A percentile compares a stretch with the other conserved stretches of the same genome.
These are phyloP conservation scores for Dissoconium aciculare DNA, from an alignment of 2,329 filamentous ascomycete genomes.

Conservation along the genomic window DNA sequence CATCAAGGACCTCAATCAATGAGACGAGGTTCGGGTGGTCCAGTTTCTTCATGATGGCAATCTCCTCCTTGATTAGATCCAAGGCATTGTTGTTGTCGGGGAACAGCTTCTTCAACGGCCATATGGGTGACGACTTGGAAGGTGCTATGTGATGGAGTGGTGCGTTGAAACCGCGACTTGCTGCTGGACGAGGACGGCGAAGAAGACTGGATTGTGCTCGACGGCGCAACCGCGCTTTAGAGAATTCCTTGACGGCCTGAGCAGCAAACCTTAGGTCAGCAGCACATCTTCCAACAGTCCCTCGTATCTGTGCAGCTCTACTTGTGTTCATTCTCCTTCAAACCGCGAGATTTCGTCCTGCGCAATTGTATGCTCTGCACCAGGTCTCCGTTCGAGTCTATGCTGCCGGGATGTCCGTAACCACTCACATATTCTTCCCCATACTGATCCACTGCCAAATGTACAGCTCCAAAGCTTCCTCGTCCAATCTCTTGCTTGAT, in stretches of 20 bases:
- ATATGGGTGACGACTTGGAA: too few species aligned
- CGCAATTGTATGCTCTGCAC: too few species aligned
- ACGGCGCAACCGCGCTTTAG: slow-evolving; percentile 77
- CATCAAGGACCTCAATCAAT: slow-evolving; percentile 85
- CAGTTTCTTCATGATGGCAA: slow-evolving; percentile 98
- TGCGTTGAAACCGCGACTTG: slow-evolving; percentile 45
- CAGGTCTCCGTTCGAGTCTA: too few species aligned
- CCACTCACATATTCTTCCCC: slow-evolving; percentile 79
- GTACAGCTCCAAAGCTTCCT: slow-evolving; percentile 87
- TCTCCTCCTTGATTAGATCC: slow-evolving; percentile 83
- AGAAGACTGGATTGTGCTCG: slow-evolving; percentile 82
- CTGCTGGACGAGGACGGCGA: slow-evolving; percentile 41
- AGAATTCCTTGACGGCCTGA: slow-evolving; percentile 94
- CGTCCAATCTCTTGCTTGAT: slow-evolving; percentile 93
- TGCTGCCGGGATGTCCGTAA: background rate
- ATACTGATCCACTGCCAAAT: slow-evolving; percentile 78
- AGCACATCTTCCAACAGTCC: too few species aligned
- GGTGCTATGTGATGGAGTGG: slow-evolving; percentile 46
- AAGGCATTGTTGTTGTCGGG: slow-evolving; percentile 54
- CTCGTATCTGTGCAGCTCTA: too few species aligned
- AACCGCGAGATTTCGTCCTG: too few species aligned
- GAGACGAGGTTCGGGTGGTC: slow-evolving; percentile 89
- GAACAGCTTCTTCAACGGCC: slow-evolving; percentile 30
- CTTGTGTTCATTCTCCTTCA: too few species aligned
- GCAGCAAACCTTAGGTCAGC: too few species aligned